Evolutionary conservation across 1,284 basidiomycete genomes (phyloP).

Genomic region (Coniferiporia weirii): DNA sequence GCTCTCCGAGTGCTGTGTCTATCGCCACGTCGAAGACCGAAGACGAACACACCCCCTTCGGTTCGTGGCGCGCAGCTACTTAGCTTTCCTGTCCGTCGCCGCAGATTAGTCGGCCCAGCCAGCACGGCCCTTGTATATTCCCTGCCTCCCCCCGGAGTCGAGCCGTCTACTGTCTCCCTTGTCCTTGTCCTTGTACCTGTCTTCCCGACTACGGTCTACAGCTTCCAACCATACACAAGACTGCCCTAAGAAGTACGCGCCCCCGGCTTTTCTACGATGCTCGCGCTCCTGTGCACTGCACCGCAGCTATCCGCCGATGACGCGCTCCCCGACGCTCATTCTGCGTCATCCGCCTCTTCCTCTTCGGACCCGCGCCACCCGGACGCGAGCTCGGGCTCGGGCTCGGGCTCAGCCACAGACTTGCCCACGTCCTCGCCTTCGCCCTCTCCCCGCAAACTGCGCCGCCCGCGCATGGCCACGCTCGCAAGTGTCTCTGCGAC

Average conservation of each 20-base stretch:
- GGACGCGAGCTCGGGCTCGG: neutral
- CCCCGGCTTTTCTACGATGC: neutral
- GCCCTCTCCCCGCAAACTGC: neutral
- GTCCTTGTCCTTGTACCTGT: too few species aligned
- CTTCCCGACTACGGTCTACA: too few species aligned
- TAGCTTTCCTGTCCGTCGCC: neutral
- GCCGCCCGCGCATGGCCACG: conserved; percentile 4
- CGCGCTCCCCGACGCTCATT: neutral
- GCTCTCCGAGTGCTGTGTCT: too few species aligned
- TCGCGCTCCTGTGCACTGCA: conserved; percentile 12
- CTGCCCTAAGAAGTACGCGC: neutral
- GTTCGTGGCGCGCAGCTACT: neutral
- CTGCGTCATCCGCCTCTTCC: neutral
- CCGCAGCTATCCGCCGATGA: neutral
- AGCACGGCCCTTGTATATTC: too few species aligned
- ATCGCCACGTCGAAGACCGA: conserved; percentile 3
- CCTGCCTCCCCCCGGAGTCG: too few species aligned
- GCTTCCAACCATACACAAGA: neutral
- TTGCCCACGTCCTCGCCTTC: neutral
- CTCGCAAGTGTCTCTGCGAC: conserved; percentile 1
- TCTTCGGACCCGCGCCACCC: neutral
- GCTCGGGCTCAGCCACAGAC: neutral
- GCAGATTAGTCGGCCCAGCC: too few species aligned
- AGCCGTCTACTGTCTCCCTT: too few species aligned
- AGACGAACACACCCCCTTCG: neutral